Base-by-base conservation (phyloP, 2,329 filamentous ascomycete genomes). In the Neonectria sp. region DNA sequence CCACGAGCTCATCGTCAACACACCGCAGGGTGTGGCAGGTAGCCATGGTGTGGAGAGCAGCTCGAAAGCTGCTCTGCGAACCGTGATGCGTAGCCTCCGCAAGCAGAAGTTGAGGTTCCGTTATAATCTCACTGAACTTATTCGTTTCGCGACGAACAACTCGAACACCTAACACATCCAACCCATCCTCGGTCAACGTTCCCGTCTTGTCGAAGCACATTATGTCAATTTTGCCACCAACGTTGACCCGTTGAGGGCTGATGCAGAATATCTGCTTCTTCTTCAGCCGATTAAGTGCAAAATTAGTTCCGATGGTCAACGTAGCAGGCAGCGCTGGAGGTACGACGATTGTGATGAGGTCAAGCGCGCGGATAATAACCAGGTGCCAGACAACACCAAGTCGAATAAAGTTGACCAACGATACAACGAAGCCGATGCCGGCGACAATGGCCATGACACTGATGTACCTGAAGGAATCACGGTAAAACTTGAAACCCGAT, bases 161-260 rank as follows among this genome's bases (percentile, higher is more conserved):
- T 37, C 94, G 90, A 24, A 97, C 90, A 13, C 96, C 96, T 13
- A 99, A 86, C 21, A 99, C 94, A 79, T 99, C 97, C 48, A 99
- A 83, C 0, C 96, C 96, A 79, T 99, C 96, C 80, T 98, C 96
- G 0, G 96, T 99, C 60, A 99, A 84, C 0, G 96, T 99, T n/a
- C 96, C 96, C 0, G 96, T 99, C 83, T 99, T 99, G 82, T 99
- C 96, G 71, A 99, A 99, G 81, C 95, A 98, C 82, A 99, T 93
- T 12, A 98, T 90, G 77, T 99, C 96, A 4, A 99, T 84, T 80
- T 98, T 98, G 56, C 97, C 96, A 17, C 93, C 96, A 6, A 99
- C 95, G 76, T 98, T 99, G 63, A 99, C 95, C 75, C 96, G 90
- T 77, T 99, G 96, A 0, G 97, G 96, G 72, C 95, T 98, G 76